phyloP scores from a whole-genome alignment of 1,284 basidiomycete genomes.

The Hemileia vastatrix region DNA sequence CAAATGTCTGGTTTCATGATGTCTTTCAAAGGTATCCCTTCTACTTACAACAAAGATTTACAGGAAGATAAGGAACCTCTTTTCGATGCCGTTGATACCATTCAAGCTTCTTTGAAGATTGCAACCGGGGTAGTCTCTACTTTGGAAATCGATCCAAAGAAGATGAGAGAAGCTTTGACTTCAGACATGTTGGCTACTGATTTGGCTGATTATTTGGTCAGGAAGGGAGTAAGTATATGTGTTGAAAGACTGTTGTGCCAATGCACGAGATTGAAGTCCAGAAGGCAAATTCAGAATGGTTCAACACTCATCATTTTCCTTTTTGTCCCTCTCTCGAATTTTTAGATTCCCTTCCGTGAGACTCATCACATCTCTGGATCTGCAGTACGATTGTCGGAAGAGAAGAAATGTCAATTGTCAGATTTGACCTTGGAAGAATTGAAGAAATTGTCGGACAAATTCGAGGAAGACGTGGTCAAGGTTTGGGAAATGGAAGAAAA shows the following conservation, averaged over 20 bases:
- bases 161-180: constrained; percentile 80
- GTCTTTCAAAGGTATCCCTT: constrained; percentile 92
- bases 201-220: constrained; percentile 91
- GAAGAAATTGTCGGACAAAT: constrained; percentile 63
- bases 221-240: constrained; percentile 68
- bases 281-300: background rate
- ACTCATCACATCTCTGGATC: constrained; percentile 96
- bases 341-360: constrained; percentile 79
- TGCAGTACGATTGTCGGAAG: constrained; percentile 85
- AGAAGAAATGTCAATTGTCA: constrained; percentile 66
- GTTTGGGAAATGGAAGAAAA: constrained; percentile 85
- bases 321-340: background rate
- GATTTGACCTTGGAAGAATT: constrained; percentile 71
- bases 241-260: background rate
- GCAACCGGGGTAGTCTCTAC: constrained; percentile 90
- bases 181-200: constrained; percentile 97
- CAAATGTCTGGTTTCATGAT: constrained; percentile 97
- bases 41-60: constrained; percentile 98
- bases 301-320: constrained; percentile 10
- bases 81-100: constrained; percentile 84
- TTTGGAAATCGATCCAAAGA: constrained; percentile 68
- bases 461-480: constrained; percentile 65
- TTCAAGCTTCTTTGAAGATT: constrained; percentile 78
- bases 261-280: background rate
- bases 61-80: constrained; percentile 98